phyloP scores from a whole-genome alignment of 1,139 yeast species.

The Geotrichum aggregatum region DNA sequence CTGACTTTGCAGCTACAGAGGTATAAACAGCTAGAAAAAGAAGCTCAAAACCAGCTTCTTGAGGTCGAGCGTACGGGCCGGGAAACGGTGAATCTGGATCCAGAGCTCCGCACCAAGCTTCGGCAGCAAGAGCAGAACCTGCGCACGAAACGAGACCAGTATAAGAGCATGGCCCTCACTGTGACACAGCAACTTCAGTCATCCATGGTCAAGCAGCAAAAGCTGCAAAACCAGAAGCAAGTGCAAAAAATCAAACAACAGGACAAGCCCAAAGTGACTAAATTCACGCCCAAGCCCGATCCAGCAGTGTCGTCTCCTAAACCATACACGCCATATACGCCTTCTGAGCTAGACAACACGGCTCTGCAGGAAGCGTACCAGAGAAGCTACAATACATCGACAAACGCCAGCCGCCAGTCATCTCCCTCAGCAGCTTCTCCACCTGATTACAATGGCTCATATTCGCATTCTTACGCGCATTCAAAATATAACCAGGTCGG shows the following conservation, averaged over 20 bases:
- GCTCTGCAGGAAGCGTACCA: neutral
- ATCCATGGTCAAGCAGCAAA: constrained; percentile 9
- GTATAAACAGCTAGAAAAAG: constrained; percentile 17
- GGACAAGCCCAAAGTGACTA: constrained; percentile 2
- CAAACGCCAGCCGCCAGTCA: constrained; percentile 7
- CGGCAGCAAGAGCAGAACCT: constrained; percentile 28
- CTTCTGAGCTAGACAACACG: too few relatives aligned
- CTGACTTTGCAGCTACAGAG: constrained; percentile 12
- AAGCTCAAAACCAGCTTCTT: constrained; percentile 25
- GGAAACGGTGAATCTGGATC: constrained; percentile 28
- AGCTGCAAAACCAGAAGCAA: constrained; percentile 7
- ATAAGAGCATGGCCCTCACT: constrained; percentile 27
- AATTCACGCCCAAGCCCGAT: neutral
- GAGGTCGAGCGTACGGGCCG: constrained; percentile 27
- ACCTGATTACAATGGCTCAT: neutral
- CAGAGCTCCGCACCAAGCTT: constrained; percentile 24
- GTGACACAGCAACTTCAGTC: constrained; percentile 35
- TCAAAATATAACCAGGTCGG: neutral
- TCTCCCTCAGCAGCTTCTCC: constrained; percentile 6
- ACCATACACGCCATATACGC: neutral
- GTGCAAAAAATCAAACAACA: neutral
- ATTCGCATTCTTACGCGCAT: neutral
- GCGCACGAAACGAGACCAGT: constrained; percentile 30
- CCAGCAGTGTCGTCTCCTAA: neutral
- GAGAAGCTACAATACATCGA: neutral